Evolutionary conservation across 2,329 filamentous ascomycete genomes (phyloP), one percentile per base, ranked within the genome.

Genomic region (Ciborinia camelliae): DNA sequence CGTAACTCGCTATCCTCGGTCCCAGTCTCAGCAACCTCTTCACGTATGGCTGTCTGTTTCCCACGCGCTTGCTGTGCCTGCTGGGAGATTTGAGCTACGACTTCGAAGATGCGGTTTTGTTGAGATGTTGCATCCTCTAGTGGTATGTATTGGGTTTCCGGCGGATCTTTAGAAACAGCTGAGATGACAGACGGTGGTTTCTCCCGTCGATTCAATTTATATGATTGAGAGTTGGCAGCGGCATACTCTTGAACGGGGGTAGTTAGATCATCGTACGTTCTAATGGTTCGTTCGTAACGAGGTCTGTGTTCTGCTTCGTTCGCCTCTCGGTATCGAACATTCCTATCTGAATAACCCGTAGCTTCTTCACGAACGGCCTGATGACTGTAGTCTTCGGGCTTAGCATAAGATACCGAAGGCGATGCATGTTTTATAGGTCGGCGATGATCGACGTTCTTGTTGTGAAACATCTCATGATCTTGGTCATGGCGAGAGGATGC

Each of bases 1-100:
- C 70, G 69, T 12, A 77, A 68, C 66, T 78, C 76, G 9, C 75
- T 75, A 69, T 78, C 76, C 67, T 78, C 76, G 6, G 76, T 77
- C n/a, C 73, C 72, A 73, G 61, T 71, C 20, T 74, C 73, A 26
- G 64, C 62, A 60, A 67, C 65, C 14, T 71, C 70, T 32, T 68
- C 65, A 51, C 68, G 70, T 15, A 28, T 37, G 15, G 59, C 20
- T 12, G 66, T 63, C 30, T 69, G 58, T 50, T 62, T 66, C 43
- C 68, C 71, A 50, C 67, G 66, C 23, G 62, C 70, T 54, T 68
- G 69, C 57, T 71, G 68, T 45, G 71, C 70, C 53, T 74, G 72
- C 30, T 72, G 69, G 39, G 71, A 70, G 26, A 73, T 73, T 48
- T 73, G 71, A 15, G 70, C 69, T 8, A 71, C 71, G 18, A 73